Percentiles rank a stretch among this genome's conserved stretches.
These are phyloP conservation scores for Lathyrus tuberosus DNA, from an alignment of 306 rosid species.

Conservation along the genomic window DNA sequence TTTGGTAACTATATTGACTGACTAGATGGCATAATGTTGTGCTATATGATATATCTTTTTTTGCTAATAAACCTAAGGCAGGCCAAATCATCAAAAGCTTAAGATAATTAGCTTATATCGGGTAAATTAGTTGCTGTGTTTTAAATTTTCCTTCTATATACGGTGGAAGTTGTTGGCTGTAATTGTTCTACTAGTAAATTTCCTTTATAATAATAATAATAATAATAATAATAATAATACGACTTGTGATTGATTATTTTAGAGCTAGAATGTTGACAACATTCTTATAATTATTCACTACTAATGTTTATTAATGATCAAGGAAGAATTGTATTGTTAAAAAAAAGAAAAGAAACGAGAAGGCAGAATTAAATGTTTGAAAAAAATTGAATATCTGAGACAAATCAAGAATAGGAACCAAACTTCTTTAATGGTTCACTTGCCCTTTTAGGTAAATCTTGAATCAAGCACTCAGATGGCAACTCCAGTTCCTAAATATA, in stretches of 20 bases:
- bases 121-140: constrained; percentile 4
- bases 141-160: neutral
- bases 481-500: constrained; percentile 51
- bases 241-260: constrained; percentile 36
- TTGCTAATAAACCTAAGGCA: constrained; percentile 1
- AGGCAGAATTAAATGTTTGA: constrained; percentile 18
- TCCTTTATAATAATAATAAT: neutral
- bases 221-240: neutral
- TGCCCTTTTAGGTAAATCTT: constrained; percentile 61
- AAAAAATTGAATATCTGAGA: constrained; percentile 30
- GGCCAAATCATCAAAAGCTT: constrained; percentile 26
- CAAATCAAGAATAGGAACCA: constrained; percentile 22
- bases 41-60: constrained; percentile 15
- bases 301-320: constrained; percentile 18
- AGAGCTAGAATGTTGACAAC: constrained; percentile 3
- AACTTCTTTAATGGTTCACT: constrained; percentile 37
- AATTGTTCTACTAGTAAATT: constrained; percentile 20
- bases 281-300: constrained; percentile 3
- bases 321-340: constrained; percentile 4
- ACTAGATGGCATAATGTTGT: constrained; percentile 4
- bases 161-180: constrained; percentile 14
- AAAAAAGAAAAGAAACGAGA: too few species aligned
- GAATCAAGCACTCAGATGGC: constrained; percentile 51
- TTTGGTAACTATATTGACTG: constrained; percentile 20
- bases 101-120: neutral